Evolutionary conservation across 805 yeast species (phyloP), one percentile per base, ranked within the genome.

Genomic region (Kazachstania kunashirensis): DNA sequence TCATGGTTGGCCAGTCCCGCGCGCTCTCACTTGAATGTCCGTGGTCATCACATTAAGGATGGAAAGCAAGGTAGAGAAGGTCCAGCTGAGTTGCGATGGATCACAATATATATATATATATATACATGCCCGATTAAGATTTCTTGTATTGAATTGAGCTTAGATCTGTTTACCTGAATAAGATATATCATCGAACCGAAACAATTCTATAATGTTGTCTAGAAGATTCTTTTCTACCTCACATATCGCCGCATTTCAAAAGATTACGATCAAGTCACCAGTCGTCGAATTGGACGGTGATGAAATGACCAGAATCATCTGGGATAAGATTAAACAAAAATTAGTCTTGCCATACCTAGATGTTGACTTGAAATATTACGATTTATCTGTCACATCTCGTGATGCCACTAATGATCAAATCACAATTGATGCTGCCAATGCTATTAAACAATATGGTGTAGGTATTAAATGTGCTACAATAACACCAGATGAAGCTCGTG

Each of bases 401-500:
- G 89, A 82, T 53, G 62, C 68, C 24, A 80, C 89, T 24, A 66
- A 77, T 42, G 92, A 82, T 57, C 68, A 77, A 57, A 71, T 82
- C 49, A 82, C 92, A n/a, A 52, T 68, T 33, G 89, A 82, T 46
- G 81, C 89, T 4, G 89, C 89, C 15, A 67, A 77, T 43, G 89
- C 88, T 21, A 81, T 78, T 47, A 69, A 70, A 53, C 55, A 81
- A 57, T 77, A 75, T 47, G 88, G 86, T 43, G 89, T 82, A 17
- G 89, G 86, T 53, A 70, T 82, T 48, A 82, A 82, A 59, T 82
- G 89, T 70, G 89, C 92, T 34, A 82, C 89, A 13, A 82, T 82
- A 49, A 82, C 89, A 2, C 92, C 89, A 2, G 89, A 82, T 58
- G 89, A 82, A 57, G 76, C 73, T 18, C 70, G 92, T 59, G 89